Evolutionary conservation across 257 asterid species (phyloP).

Genomic region (Forsythia viridissima): DNA sequence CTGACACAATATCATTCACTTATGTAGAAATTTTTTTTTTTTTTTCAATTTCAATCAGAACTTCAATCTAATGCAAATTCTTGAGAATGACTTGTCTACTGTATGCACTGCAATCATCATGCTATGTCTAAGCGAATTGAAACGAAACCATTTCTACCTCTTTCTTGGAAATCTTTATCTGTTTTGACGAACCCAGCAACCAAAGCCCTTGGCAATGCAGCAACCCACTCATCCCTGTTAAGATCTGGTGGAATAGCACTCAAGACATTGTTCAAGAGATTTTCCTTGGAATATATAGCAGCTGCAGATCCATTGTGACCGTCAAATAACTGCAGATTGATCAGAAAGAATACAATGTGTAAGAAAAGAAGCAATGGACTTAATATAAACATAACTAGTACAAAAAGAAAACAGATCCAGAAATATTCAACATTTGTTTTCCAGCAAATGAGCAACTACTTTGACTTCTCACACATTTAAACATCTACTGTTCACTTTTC

Average conservation of each 20-base stretch:
- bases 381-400: not conserved
- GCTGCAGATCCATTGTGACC: conserved; percentile 99
- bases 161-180: conserved; percentile 90
- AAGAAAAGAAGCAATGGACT: conserved; percentile 2
- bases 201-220: conserved; percentile 92
- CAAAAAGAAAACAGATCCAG: not conserved
- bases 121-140: not conserved
- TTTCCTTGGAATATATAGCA: conserved; percentile 87
- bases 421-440: not conserved
- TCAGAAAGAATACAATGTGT: conserved; percentile 14
- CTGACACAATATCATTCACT: not conserved
- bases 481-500: not conserved
- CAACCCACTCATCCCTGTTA: conserved; percentile 85
- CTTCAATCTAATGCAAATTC: conserved; percentile 1
- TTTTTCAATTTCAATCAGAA: not conserved
- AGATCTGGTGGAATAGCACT: conserved; percentile 82
- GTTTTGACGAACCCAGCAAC: conserved; percentile 97
- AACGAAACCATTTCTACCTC: conserved; percentile 47
- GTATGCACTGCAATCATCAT: not conserved
- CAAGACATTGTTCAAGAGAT: conserved; percentile 80
- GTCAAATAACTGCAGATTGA: conserved; percentile 75
- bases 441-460: not conserved
- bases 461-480: not conserved
- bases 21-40: not conserved
- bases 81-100: not conserved